Base-by-base conservation (phyloP, 2,329 filamentous ascomycete genomes). In the Hypoxylon sp. region DNA sequence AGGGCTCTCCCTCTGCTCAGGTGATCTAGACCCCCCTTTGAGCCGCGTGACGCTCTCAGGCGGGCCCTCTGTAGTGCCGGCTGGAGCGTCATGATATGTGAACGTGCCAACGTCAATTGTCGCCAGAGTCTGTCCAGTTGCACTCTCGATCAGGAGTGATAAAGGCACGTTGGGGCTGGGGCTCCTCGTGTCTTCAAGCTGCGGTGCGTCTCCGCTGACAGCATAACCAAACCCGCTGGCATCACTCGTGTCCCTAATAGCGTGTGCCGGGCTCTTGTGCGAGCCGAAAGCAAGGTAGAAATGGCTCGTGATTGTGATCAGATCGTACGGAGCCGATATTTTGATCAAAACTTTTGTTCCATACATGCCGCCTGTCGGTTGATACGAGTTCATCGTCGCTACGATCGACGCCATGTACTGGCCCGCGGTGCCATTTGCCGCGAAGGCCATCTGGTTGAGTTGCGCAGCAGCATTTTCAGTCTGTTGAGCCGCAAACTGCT, bases 221-320 rank as follows among this genome's bases (percentile, higher is more conserved):
- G 87, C 86, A 79, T 96, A 97, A 68, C 90, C 86, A 77, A 88
- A 92, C 19, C 88, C 86, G 71, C 86, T 81, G 59, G 78, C 80
- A 67, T 89, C 87, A 80, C 83, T 87, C 72, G 80, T 84, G 77
- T 82, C 81, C 76, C 90, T 90, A 49, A 87, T 85, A 23, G 94
- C 84, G 61, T 90, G 86, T 63, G 90, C 90, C 60, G 88, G 84
- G 78, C 90, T 91, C 78, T 90, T 90, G 74, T 91, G 88, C n/a
- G 87, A 85, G n/a, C 93, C 93, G 79, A 97, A 97, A 50, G 90
- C 86, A 60, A 97, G 80, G 70, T 82, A 90, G 74, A 93, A 89
- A 55, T 84, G 85, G 64, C 84, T 85, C 32, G 84, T 86, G 79
- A 90, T 86, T 63, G 80, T 76, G 68, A 85, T 80, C 66, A 97